Evolutionary conservation across 441 rosid genomes (phyloP).

Genomic region (Croton laevigatus): DNA sequence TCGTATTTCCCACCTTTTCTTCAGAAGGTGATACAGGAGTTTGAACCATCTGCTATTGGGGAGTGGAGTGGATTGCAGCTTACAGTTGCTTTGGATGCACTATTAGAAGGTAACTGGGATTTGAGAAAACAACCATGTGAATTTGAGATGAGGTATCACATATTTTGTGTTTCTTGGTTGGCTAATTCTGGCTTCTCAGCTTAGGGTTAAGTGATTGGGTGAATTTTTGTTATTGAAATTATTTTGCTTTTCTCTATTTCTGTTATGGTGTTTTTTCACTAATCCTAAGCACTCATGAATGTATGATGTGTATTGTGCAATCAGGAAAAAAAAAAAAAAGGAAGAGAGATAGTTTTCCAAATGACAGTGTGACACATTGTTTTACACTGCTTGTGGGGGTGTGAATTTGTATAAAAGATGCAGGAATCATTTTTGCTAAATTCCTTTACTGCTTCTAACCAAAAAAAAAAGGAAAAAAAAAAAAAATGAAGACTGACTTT

Average conservation of each 20-base stretch:
- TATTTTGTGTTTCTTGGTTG: conserved; percentile 5
- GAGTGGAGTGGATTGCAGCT: conserved; percentile 57
- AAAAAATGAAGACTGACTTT: neutral
- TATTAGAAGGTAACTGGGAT: conserved; percentile 51
- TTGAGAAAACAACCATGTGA: neutral
- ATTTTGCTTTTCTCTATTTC: no score
- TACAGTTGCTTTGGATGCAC: conserved; percentile 52
- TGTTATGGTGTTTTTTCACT: neutral
- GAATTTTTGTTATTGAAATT: no score
- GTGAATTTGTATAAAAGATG: neutral
- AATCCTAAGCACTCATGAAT: neutral
- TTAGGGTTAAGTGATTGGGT: neutral
- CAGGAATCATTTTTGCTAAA: neutral
- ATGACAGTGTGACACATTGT: neutral
- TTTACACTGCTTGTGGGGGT: neutral
- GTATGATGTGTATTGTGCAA: neutral
- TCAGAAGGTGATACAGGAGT: conserved; percentile 51
- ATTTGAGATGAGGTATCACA: neutral
- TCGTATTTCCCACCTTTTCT: conserved; percentile 58
- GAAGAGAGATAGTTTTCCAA: neutral
- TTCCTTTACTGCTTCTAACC: neutral
- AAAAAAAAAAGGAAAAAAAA: no score
- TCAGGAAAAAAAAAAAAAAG: no score
- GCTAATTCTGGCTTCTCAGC: neutral
- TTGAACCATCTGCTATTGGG: conserved; percentile 28